Base-by-base conservation (phyloP, 306 rosid genomes). In the Medicago lupulina region DNA sequence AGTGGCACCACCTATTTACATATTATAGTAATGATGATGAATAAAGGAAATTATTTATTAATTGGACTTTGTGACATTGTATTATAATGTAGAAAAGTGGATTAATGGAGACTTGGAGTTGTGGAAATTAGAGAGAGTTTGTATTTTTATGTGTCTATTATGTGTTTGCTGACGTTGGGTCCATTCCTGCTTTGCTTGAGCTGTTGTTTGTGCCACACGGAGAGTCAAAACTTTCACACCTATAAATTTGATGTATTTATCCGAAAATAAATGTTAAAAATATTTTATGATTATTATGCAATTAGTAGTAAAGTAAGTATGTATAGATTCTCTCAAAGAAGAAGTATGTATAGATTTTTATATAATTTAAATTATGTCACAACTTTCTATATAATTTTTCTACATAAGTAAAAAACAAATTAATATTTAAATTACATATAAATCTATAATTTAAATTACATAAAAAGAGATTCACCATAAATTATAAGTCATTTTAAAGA, bases 191-290 rank as follows among this genome's bases (percentile, higher is more conserved):
- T 63, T 31, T 60, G 70, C 8, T 74, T 31, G 71, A 43, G 83
- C 21, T 63, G 63, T 58, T 61, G 67, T 47, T 84, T 34, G 38
- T 34, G 38, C 6, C 38, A 43, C 64, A 58, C 75, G 67, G 87
- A 71, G 76, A 79, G 89, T 84, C 86, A 84, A 81, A 63, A 82
- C 68, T 60, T 77, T 77, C 82, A 31, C 43, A 28, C 67, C 43
- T 31, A 28, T 61, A 7, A 6, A 13, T 60, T 60, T 28, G 17
- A 12, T 25, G 66, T 23, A 25, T 28, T 31, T 60, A 60, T 60
- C 65, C 4, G 49, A 9, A 43, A 43, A 43, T 9, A 43, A 43
- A 34, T 34, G 11, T 43, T 43, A 9, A 7, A 43, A 43, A 43
- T 43, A 11, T 10, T 3, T 43, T 43, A 43, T 10, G 4, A 43